Evolutionary conservation across 805 yeast genomes (phyloP).

Genomic region (Wickerhamomyces mucosus): DNA sequence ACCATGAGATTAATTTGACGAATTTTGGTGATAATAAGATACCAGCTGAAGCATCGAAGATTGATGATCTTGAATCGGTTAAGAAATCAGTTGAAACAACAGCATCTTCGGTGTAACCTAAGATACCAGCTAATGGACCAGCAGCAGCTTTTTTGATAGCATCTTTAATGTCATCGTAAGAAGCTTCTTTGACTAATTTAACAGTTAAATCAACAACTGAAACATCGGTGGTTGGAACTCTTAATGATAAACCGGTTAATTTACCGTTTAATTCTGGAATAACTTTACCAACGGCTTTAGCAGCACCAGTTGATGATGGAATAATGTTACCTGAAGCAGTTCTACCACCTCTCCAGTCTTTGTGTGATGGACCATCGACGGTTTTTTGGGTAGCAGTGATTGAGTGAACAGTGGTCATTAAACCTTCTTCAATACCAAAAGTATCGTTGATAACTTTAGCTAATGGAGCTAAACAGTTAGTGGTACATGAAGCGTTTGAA

Average conservation of each 20-base stretch:
- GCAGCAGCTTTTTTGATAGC: conserved; percentile 51
- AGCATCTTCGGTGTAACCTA: conserved; percentile 64
- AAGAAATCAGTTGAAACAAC: conserved; percentile 66
- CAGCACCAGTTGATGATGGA: conserved; percentile 72
- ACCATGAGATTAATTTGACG: conserved; percentile 67
- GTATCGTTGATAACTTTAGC: conserved; percentile 58
- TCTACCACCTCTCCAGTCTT: conserved; percentile 79
- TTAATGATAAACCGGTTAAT: conserved; percentile 64
- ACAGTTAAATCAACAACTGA: conserved; percentile 66
- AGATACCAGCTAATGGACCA: conserved; percentile 50
- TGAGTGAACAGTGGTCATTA: conserved; percentile 69
- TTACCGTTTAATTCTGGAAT: conserved; percentile 64
- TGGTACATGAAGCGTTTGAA: conserved; percentile 67
- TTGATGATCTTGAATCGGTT: conserved; percentile 51
- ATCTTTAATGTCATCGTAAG: conserved; percentile 55
- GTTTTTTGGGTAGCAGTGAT: conserved; percentile 67
- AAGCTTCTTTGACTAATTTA: conserved; percentile 46
- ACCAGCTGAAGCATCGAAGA: conserved; percentile 64
- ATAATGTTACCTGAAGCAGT: conserved; percentile 69
- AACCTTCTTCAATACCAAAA: conserved; percentile 64
- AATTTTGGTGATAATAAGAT: conserved; percentile 60
- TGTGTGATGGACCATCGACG: conserved; percentile 70
- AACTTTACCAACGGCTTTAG: conserved; percentile 69
- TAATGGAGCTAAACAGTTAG: conserved; percentile 68
- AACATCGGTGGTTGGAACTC: conserved; percentile 69